Base-by-base conservation (phyloP, 441 rosid species). In the Populus hybrid region DNA sequence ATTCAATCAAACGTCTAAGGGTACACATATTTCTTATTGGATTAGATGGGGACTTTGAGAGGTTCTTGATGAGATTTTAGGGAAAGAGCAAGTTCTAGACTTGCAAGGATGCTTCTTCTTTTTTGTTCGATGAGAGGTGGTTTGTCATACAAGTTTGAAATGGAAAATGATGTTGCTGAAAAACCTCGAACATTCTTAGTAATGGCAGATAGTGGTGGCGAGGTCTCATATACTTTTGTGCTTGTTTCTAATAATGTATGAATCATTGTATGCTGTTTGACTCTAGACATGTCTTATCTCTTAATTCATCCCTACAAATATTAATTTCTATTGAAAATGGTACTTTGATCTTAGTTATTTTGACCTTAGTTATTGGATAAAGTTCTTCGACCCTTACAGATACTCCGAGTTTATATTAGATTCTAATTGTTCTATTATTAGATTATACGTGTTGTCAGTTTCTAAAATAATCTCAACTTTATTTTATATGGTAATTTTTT, bases 251-350 rank as follows among this genome's bases (percentile, higher is more conserved):
- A 77, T 64, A 24, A 1, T 73, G 14, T 35, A 72, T 78, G 59
- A 74, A 73, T 78, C 30, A 46, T 72, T 73, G 66, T 42, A 67
- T 78, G 68, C 20, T 36, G 4, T 78, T 64, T 72, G 46, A 69
- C 69, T 14, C 61, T 70, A 69, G 5, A 54, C 36, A 32, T 1
- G 24, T 77, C 5, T 12, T 4, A 10, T 0, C 3, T 8, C 14
- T 76, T 2, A 76, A 67, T 1, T 6, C 10, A 0, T 67, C 73
- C 32, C 0, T 4, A 11, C 6, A 34, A 35, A 35, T 2, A 1
- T n/a, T 23, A 35, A n/a, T 77, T 3, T 77, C 35, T 0, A 78
- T 61, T 20, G 8, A 35, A 0, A 73, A 32, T 73, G 66, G 68
- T 5, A 42, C 2, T 34, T 1, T 28, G 3, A 28, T 28, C 3